These are phyloP conservation scores for Panicum miliaceum DNA, from an alignment of 176 grass and related monocot genomes.

Conservation along the genomic window DNA sequence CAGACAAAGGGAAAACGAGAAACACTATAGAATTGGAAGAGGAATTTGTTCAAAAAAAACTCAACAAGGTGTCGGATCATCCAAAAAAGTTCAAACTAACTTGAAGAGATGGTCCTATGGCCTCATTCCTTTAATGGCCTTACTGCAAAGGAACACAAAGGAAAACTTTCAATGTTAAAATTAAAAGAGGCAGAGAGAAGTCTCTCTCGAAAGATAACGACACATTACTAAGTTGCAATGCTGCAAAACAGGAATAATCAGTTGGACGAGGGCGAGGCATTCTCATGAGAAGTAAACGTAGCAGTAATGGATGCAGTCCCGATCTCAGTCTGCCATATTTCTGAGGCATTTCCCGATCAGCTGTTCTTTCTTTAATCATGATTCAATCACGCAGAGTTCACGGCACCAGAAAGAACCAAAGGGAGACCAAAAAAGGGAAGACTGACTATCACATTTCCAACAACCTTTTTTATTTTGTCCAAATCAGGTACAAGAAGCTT, in stretches of 20 bases:
- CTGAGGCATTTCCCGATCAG: neutral
- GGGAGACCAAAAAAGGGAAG: neutral
- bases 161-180: neutral
- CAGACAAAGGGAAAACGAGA: neutral
- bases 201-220: neutral
- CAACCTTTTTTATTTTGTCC: conserved; percentile 34
- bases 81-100: neutral
- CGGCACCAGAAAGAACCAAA: neutral
- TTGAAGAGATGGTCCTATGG: neutral
- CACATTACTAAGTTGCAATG: neutral
- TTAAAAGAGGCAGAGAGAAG: neutral
- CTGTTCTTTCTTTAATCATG: neutral
- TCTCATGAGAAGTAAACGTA: neutral
- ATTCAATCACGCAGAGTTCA: neutral
- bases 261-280: neutral
- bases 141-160: too few species aligned
- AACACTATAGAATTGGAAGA: neutral
- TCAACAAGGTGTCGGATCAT: neutral
- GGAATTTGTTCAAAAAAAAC: neutral
- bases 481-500: conserved; percentile 50
- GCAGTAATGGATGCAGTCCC: neutral
- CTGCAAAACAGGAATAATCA: neutral
- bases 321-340: neutral
- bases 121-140: neutral
- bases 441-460: conserved; percentile 40